Evolutionary conservation across 345 rosid genomes (phyloP).

Genomic region (Anastatica hierochuntica): DNA sequence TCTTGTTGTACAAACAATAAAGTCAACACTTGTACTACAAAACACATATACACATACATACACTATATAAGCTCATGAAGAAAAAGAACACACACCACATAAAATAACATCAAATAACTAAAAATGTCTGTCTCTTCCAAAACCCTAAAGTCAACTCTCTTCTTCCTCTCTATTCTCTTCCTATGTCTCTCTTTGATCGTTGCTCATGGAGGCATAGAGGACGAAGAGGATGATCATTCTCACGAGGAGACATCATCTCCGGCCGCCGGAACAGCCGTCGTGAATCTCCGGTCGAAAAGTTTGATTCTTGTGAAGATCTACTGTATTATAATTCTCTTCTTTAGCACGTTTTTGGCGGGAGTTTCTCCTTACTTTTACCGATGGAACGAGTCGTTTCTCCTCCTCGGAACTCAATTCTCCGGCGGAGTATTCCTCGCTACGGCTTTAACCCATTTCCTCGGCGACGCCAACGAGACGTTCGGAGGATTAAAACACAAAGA

Average conservation of each 20-base stretch:
- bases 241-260: conserved; percentile 19
- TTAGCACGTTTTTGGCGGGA: conserved; percentile 55
- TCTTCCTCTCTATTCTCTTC: conserved; percentile 28
- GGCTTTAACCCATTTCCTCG: conserved; percentile 59
- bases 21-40: conserved; percentile 7
- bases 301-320: conserved; percentile 57
- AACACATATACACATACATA: neutral
- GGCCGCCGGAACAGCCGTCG: conserved; percentile 5
- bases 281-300: conserved; percentile 24
- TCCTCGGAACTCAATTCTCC: conserved; percentile 73
- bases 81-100: neutral
- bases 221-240: no score
- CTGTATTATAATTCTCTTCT: conserved; percentile 63
- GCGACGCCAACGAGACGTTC: conserved; percentile 59
- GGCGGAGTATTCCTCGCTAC: conserved; percentile 76
- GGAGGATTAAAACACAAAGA: conserved; percentile 34
- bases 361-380: conserved; percentile 63
- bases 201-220: conserved; percentile 36
- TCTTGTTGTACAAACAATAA: neutral
- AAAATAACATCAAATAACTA: neutral
- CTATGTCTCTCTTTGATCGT: conserved; percentile 31
- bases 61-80: conserved; percentile 2
- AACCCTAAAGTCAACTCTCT: conserved; percentile 36
- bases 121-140: conserved; percentile 27
- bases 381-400: conserved; percentile 67